Evolutionary conservation across 306 rosid genomes (phyloP).

Genomic region (Vigna angularis): DNA sequence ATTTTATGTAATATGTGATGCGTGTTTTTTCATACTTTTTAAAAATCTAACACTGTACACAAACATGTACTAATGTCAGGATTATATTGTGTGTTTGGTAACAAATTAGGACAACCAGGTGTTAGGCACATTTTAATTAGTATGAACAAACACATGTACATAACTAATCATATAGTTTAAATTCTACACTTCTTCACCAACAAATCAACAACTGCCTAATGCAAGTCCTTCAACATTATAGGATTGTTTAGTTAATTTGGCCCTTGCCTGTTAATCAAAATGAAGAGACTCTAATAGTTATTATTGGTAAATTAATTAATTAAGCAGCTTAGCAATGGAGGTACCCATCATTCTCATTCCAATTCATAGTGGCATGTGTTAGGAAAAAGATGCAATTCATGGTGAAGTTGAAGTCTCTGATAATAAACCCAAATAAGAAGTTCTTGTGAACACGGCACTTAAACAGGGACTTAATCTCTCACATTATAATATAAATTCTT

Average conservation of each 20-base stretch:
- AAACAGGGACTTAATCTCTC: slow-evolving; percentile 29
- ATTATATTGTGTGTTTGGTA: too few species aligned
- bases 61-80: too few species aligned
- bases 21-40: too few species aligned
- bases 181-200: too few species aligned
- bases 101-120: too few species aligned
- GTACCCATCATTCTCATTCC: background rate
- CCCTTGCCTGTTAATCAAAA: slow-evolving; percentile 9
- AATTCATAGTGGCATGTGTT: slow-evolving; percentile 1
- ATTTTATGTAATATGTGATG: too few species aligned
- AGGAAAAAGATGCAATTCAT: slow-evolving; percentile 29
- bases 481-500: background rate
- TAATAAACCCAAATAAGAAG: slow-evolving; percentile 31
- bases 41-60: too few species aligned
- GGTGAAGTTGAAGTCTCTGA: slow-evolving; percentile 34
- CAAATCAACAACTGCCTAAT: too few species aligned
- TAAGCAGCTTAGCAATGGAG: slow-evolving; percentile 1
- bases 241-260: background rate
- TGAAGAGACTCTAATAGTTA: background rate
- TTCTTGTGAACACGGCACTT: slow-evolving; percentile 45
- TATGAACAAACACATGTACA: too few species aligned
- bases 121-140: too few species aligned
- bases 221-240: too few species aligned
- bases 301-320: background rate
- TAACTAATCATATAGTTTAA: too few species aligned